A percentile compares a stretch with the other conserved stretches of the same genome.
These are phyloP conservation scores for Mycena galopus DNA, from an alignment of 768 basidiomycete species.

Conservation along the genomic window DNA sequence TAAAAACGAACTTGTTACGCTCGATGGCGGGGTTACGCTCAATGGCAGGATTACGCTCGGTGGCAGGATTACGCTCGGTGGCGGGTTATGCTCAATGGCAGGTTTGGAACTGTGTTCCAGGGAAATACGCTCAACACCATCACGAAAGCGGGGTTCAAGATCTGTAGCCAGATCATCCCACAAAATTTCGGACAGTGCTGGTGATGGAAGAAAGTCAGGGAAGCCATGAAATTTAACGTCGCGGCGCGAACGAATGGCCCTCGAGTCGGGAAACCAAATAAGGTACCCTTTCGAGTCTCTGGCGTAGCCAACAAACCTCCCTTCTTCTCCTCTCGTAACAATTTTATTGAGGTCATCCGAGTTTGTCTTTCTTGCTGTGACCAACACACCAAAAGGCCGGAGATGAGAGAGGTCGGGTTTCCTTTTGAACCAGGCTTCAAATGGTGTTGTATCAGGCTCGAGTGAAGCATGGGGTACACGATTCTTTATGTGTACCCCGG, in stretches of 20 bases:
- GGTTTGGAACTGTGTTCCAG: conserved; percentile 1
- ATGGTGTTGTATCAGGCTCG: neutral
- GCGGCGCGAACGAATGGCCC: conserved; percentile 31
- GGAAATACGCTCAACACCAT: neutral
- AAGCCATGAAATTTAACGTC: too few species aligned
- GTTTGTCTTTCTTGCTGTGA: conserved; percentile 26
- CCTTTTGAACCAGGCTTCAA: conserved; percentile 19
- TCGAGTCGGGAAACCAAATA: conserved; percentile 32
- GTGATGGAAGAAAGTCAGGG: conserved; percentile 29
- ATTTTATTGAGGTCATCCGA: conserved; percentile 15
- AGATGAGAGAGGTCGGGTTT: conserved; percentile 28
- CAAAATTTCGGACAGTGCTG: conserved; percentile 20
- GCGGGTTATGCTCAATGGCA: too few species aligned
- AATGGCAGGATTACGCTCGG: too few species aligned
- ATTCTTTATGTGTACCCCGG: conserved; percentile 28
- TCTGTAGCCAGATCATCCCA: conserved; percentile 15
- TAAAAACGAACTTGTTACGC: too few species aligned
- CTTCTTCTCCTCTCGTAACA: conserved; percentile 19
- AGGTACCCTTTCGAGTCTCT: conserved; percentile 38
- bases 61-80: too few species aligned
- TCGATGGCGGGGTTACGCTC: too few species aligned
- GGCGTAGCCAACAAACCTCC: conserved; percentile 35
- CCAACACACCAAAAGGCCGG: conserved; percentile 29
- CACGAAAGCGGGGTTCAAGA: conserved; percentile 4
- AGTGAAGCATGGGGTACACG: too few species aligned